These are phyloP conservation scores for Casaregolazyma lundiana DNA, from an alignment of 1,139 yeast genomes.

Conservation along the genomic window DNA sequence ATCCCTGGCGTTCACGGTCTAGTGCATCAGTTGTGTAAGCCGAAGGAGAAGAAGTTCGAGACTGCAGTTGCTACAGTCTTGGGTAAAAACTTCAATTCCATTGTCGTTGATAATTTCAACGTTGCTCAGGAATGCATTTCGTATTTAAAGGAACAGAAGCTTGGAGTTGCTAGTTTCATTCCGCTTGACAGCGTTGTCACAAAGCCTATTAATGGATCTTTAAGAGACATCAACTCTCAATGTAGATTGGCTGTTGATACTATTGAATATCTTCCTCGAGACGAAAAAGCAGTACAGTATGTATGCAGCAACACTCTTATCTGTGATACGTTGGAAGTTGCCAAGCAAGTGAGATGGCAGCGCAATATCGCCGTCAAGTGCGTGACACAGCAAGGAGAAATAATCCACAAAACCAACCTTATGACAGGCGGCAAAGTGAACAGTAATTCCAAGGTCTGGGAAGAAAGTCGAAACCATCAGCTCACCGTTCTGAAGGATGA, in stretches of 20 bases:
- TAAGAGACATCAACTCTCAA: constrained; percentile 52
- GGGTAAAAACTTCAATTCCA: constrained; percentile 76
- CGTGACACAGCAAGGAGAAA: constrained; percentile 79
- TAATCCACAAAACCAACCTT: constrained; percentile 78
- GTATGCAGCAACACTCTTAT: constrained; percentile 77
- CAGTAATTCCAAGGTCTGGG: constrained; percentile 53
- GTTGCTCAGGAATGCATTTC: constrained; percentile 82
- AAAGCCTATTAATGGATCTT: constrained; percentile 48
- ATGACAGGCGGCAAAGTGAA: constrained; percentile 81
- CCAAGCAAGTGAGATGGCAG: constrained; percentile 72
- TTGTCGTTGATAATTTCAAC: constrained; percentile 71
- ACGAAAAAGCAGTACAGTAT: constrained; percentile 76
- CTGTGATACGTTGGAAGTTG: constrained; percentile 66
- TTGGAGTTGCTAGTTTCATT: constrained; percentile 81
- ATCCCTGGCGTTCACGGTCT: constrained; percentile 82
- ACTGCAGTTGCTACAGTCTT: constrained; percentile 72
- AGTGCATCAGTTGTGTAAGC: constrained; percentile 74
- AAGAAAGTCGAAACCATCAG: constrained; percentile 56
- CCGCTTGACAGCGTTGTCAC: constrained; percentile 80
- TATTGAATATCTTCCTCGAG: constrained; percentile 57
- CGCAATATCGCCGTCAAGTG: constrained; percentile 56
- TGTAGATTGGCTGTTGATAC: constrained; percentile 65
- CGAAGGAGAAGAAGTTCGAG: constrained; percentile 71
- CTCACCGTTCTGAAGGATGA: constrained; percentile 60
- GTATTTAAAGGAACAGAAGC: constrained; percentile 76